A percentile compares a stretch with the other conserved stretches of the same genome.
phyloP scores from a whole-genome alignment of 2,329 filamentous ascomycete species.

The Massarina eburnea region DNA sequence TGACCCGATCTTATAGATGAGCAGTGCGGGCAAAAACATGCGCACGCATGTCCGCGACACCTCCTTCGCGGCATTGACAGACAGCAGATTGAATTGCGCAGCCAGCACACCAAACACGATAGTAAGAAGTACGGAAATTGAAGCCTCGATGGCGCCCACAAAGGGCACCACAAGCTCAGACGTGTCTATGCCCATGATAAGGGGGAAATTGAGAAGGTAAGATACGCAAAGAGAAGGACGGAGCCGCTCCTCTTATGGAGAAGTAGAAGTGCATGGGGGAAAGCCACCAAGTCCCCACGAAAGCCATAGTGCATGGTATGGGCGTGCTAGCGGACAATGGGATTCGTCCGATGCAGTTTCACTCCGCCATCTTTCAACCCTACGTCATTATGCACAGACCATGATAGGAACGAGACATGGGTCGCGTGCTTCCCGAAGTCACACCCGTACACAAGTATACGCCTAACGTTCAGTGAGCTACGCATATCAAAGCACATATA shows the following conservation, averaged over 20 bases:
- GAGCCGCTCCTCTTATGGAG: background rate
- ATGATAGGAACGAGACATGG: constrained; percentile 7
- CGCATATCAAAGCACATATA: too few relatives aligned
- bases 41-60: constrained; percentile 56
- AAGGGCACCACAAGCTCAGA: constrained; percentile 47
- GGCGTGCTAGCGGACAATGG: background rate
- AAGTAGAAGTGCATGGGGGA: background rate
- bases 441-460: too few relatives aligned
- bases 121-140: constrained; percentile 56
- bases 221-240: background rate
- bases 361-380: background rate
- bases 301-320: background rate
- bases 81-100: constrained; percentile 54
- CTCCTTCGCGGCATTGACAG: constrained; percentile 52
- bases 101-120: constrained; percentile 56
- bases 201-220: background rate
- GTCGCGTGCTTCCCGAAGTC: constrained; percentile 17
- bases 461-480: too few relatives aligned
- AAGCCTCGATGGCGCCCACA: constrained; percentile 57
- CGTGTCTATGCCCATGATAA: constrained; percentile 22
- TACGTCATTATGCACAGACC: constrained; percentile 10
- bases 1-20: constrained; percentile 56
- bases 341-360: background rate
- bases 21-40: constrained; percentile 56
- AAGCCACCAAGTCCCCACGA: background rate